A percentile compares a stretch with the other conserved stretches of the same genome.
Evolutionary conservation across 495 filamentous ascomycete genomes (phyloP).

Genomic region (Cercophora scortea): DNA sequence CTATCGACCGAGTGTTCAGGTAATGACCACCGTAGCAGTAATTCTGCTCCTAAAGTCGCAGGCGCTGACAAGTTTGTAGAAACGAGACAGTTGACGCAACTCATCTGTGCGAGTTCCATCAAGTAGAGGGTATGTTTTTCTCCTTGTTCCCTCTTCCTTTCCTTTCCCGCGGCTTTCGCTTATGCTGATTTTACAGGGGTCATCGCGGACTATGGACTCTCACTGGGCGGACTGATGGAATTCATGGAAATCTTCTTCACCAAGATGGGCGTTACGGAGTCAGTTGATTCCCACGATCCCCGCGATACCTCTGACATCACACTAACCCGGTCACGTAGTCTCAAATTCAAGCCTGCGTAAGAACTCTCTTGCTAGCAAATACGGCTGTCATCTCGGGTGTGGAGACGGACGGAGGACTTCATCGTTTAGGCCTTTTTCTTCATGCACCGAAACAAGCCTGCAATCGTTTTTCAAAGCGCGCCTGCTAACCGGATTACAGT

Average conservation of each 20-base stretch:
- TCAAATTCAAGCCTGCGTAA: conserved; percentile 59
- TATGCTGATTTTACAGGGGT: conserved; percentile 33
- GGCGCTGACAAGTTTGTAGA: neutral
- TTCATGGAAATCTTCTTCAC: conserved; percentile 96
- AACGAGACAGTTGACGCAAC: conserved; percentile 91
- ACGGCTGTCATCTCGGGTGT: too few species aligned
- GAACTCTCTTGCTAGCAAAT: conserved; percentile 50
- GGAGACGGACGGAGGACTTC: too few species aligned
- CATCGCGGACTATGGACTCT: conserved; percentile 89
- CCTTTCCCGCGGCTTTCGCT: too few species aligned
- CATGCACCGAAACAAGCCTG: too few species aligned
- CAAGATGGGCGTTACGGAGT: conserved; percentile 83
- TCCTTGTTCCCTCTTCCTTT: too few species aligned
- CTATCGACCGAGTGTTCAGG: conserved; percentile 88
- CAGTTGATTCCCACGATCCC: neutral
- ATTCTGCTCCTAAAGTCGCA: neutral
- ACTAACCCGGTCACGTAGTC: neutral
- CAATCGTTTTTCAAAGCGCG: too few species aligned
- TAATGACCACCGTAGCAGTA: neutral
- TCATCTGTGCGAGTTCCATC: conserved; percentile 96
- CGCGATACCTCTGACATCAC: neutral
- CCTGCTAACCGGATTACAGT: too few species aligned
- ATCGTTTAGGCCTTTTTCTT: too few species aligned
- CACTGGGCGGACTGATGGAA: conserved; percentile 85
- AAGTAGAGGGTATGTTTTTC: conserved; percentile 63